Percentiles rank a stretch among this genome's conserved stretches.
Evolutionary conservation across 1,284 basidiomycete genomes (phyloP).

Genomic region (Apiotrichum gracile): DNA sequence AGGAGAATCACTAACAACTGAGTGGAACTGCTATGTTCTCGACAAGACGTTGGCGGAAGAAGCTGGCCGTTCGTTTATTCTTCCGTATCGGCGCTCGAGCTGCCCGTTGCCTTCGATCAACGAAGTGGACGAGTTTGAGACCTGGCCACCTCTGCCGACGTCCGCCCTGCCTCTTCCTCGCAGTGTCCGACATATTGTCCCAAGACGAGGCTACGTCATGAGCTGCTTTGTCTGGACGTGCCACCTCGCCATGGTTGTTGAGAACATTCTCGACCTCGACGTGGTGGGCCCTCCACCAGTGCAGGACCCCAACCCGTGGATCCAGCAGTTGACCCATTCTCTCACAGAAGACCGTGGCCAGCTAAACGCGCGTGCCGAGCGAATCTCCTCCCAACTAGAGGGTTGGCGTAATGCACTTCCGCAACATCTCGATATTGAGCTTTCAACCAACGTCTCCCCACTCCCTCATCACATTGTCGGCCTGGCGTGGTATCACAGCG

Average conservation of each 20-base stretch:
- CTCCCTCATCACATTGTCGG: constrained; percentile 36
- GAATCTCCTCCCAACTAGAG: constrained; percentile 21
- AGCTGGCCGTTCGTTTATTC: constrained; percentile 46
- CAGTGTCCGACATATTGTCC: constrained; percentile 24
- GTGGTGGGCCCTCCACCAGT: constrained; percentile 15
- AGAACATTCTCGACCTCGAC: constrained; percentile 39
- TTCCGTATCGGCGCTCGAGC: constrained; percentile 43
- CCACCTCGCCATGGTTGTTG: constrained; percentile 38
- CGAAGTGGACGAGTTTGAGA: constrained; percentile 47
- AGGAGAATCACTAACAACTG: neutral
- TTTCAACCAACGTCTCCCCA: constrained; percentile 18
- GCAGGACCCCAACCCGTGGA: constrained; percentile 1
- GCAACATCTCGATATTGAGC: constrained; percentile 21
- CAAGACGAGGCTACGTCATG: constrained; percentile 30
- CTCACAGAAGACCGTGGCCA: neutral
- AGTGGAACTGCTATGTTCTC: constrained; percentile 48
- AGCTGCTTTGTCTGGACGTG: constrained; percentile 41
- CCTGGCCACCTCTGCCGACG: constrained; percentile 39
- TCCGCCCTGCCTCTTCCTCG: constrained; percentile 19
- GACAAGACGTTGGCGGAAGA: constrained; percentile 48
- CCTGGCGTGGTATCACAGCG: constrained; percentile 36
- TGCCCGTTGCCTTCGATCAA: constrained; percentile 44
- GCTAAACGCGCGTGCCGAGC: constrained; percentile 9
- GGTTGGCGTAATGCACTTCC: constrained; percentile 29
- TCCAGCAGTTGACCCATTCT: neutral